These are phyloP conservation scores for Dactylellina haptotyla DNA, from an alignment of 2,329 filamentous ascomycete species.

Conservation along the genomic window DNA sequence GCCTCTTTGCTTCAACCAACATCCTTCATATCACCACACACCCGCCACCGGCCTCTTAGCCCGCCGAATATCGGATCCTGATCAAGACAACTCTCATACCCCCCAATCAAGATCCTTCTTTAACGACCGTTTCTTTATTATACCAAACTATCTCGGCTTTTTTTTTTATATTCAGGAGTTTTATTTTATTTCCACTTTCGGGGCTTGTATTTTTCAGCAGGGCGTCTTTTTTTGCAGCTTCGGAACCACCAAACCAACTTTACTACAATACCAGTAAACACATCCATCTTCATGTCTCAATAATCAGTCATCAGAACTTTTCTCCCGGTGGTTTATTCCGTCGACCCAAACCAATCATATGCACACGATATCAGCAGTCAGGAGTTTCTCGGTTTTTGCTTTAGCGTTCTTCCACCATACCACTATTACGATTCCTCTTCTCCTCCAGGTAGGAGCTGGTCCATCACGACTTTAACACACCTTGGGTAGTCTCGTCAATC, in stretches of 20 bases:
- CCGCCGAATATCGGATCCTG: slow-evolving; percentile 56
- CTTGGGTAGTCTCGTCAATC: slow-evolving; percentile 50
- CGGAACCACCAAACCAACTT: slow-evolving; percentile 43
- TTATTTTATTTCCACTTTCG: slow-evolving; percentile 54
- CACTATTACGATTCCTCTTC: slow-evolving; percentile 56
- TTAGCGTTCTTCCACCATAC: slow-evolving; percentile 54
- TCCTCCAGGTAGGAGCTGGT: slow-evolving; percentile 55
- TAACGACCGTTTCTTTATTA: slow-evolving; percentile 57
- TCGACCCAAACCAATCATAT: slow-evolving; percentile 59
- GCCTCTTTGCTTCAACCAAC: slow-evolving; percentile 39
- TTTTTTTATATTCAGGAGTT: slow-evolving; percentile 54
- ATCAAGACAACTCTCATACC: slow-evolving; percentile 61
- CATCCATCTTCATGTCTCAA: slow-evolving; percentile 53
- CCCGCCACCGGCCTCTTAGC: slow-evolving; percentile 32
- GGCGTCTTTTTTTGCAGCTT: slow-evolving; percentile 49
- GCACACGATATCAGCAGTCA: slow-evolving; percentile 54
- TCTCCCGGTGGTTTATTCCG: slow-evolving; percentile 60
- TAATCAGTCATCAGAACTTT: slow-evolving; percentile 54
- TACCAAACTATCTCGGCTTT: slow-evolving; percentile 41
- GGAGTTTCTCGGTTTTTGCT: slow-evolving; percentile 55
- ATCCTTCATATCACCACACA: slow-evolving; percentile 18
- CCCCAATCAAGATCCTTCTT: slow-evolving; percentile 58
- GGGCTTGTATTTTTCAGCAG: slow-evolving; percentile 19
- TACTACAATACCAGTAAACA: slow-evolving; percentile 39
- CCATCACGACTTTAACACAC: slow-evolving; percentile 53